A percentile compares a stretch with the other conserved stretches of the same genome.
Evolutionary conservation across 805 yeast species (phyloP).

Genomic region (Suhomyces sp.): DNA sequence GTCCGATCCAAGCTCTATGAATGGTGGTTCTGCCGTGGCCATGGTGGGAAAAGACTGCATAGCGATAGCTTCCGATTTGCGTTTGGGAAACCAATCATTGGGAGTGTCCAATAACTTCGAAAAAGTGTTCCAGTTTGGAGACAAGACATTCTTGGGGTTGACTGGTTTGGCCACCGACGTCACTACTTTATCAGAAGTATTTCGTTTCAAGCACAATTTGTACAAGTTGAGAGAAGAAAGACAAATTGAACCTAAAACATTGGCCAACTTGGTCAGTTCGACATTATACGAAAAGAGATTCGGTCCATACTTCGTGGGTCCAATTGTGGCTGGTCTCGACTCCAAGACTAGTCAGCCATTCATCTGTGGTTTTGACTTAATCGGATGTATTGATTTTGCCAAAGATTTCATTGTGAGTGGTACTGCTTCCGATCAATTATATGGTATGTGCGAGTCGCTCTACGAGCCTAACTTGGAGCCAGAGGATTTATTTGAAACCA

Average conservation of each 20-base stretch:
- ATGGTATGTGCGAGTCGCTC: slow-evolving; percentile 97
- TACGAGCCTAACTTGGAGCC: slow-evolving; percentile 94
- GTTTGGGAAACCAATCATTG: slow-evolving; percentile 89
- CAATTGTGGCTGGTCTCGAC: slow-evolving; percentile 92
- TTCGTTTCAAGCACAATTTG: slow-evolving; percentile 81
- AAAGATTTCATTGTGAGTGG: slow-evolving; percentile 94
- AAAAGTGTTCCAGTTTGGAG: slow-evolving; percentile 81
- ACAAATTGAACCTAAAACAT: slow-evolving; percentile 85
- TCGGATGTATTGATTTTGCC: slow-evolving; percentile 95
- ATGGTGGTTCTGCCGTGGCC: slow-evolving; percentile 96
- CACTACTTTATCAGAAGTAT: slow-evolving; percentile 74
- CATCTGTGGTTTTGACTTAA: slow-evolving; percentile 91
- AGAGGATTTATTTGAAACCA: slow-evolving; percentile 93
- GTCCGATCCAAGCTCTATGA: slow-evolving; percentile 80
- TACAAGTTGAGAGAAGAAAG: slow-evolving; percentile 92
- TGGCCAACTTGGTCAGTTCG: slow-evolving; percentile 89
- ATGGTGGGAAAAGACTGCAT: slow-evolving; percentile 99
- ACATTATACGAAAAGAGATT: slow-evolving; percentile 87
- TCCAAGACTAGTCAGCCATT: slow-evolving; percentile 82
- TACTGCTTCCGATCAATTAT: slow-evolving; percentile 93
- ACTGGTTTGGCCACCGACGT: slow-evolving; percentile 97
- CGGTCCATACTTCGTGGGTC: slow-evolving; percentile 97
- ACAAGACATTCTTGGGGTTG: slow-evolving; percentile 80
- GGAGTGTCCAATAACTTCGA: slow-evolving; percentile 93
- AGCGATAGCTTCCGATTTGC: slow-evolving; percentile 93